These are phyloP conservation scores for Rhodotorula sp. DNA, from an alignment of 1,284 basidiomycete genomes.

Conservation along the genomic window DNA sequence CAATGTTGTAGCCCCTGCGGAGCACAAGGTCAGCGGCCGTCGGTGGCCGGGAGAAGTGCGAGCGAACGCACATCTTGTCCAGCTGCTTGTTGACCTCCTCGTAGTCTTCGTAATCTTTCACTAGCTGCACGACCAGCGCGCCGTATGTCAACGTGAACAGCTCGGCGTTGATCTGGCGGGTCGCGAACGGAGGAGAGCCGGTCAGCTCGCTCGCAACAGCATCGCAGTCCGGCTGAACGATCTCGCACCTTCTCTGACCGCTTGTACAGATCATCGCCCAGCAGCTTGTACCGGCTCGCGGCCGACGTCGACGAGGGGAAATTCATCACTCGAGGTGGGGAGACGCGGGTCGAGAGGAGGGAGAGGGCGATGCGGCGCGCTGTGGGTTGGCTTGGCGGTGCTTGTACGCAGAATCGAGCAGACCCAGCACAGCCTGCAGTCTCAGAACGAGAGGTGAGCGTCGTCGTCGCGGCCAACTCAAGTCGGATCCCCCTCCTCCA, in stretches of 20 bases:
- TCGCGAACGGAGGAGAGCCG: too few relatives aligned
- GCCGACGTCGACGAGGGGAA: slow-evolving; percentile 16
- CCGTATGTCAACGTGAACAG: slow-evolving; percentile 97
- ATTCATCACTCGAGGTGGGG: slow-evolving; percentile 7
- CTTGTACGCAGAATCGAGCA: too few relatives aligned
- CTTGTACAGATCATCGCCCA: slow-evolving; percentile 37
- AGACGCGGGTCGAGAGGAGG: background rate
- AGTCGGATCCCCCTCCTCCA: too few relatives aligned
- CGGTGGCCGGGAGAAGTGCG: background rate
- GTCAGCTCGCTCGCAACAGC: background rate
- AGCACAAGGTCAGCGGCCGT: background rate
- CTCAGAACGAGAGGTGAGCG: background rate
- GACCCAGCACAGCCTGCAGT: too few relatives aligned
- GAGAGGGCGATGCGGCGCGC: background rate
- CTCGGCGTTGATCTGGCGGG: slow-evolving; percentile 68
- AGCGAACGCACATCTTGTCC: slow-evolving; percentile 57
- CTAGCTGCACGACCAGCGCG: slow-evolving; percentile 93
- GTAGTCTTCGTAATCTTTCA: slow-evolving; percentile 99
- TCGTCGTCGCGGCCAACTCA: background rate
- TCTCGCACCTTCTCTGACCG: slow-evolving; percentile 26
- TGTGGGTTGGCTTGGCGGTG: background rate
- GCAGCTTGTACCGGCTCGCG: slow-evolving; percentile 26
- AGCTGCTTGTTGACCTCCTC: slow-evolving; percentile 68
- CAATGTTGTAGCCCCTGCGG: slow-evolving; percentile 96
- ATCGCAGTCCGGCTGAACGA: background rate